A percentile compares a stretch with the other conserved stretches of the same genome.
These are phyloP conservation scores for Picochlorum sp. DNA, from an alignment of 139 green algal genomes.

Conservation along the genomic window DNA sequence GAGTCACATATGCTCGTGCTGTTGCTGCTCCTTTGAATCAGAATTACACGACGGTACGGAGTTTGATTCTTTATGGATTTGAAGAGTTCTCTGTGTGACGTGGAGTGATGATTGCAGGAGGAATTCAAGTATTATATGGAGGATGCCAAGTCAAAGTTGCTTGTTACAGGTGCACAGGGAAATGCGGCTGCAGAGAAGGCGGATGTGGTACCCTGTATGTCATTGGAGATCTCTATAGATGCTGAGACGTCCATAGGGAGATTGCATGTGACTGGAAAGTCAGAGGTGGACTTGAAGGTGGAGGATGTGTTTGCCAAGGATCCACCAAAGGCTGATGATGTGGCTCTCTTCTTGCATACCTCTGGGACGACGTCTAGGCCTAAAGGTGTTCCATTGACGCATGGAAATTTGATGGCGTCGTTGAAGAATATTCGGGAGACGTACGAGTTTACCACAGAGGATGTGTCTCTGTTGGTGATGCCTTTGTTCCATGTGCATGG, in stretches of 20 bases:
- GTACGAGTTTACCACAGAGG: conserved; percentile 55
- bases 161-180: conserved; percentile 45
- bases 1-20: conserved; percentile 38
- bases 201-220: not conserved
- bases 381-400: conserved; percentile 78
- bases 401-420: conserved; percentile 63
- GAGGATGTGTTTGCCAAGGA: not conserved
- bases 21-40: conserved; percentile 63
- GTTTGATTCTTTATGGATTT: not conserved
- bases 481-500: conserved; percentile 90
- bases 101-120: conserved; percentile 31
- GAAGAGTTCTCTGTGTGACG: not conserved
- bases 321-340: conserved; percentile 26
- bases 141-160: conserved; percentile 49
- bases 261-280: not conserved
- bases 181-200: conserved; percentile 37
- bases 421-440: conserved; percentile 67
- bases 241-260: not conserved
- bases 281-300: not conserved
- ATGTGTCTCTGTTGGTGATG: conserved; percentile 69
- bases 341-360: conserved; percentile 81
- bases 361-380: conserved; percentile 69
- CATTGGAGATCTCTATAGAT: not conserved
- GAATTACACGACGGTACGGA: conserved; percentile 37
- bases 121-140: conserved; percentile 69